phyloP scores from a whole-genome alignment of 1,139 yeast genomes.

The Blastobotrys apis region DNA sequence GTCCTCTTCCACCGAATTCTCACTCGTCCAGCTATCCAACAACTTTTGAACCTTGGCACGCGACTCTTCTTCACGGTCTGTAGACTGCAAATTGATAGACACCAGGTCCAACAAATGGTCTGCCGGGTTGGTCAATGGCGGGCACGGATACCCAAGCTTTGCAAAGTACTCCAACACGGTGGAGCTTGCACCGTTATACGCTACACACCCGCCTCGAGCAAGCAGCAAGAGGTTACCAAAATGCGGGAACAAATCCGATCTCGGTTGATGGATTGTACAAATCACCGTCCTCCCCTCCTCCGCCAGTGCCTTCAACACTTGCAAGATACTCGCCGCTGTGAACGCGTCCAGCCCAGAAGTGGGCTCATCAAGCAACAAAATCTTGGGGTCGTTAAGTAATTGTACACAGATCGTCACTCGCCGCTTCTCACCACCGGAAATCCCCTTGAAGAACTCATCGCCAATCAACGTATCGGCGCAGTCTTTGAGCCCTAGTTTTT shows the following conservation, averaged over 20 bases:
- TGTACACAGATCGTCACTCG: constrained; percentile 81
- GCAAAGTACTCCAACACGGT: constrained; percentile 51
- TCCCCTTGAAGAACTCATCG: constrained; percentile 63
- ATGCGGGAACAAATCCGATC: constrained; percentile 65
- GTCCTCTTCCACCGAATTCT: background rate
- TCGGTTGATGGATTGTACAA: constrained; percentile 81
- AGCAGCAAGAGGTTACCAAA: constrained; percentile 69
- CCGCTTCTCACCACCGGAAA: constrained; percentile 84
- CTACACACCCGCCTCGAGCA: constrained; percentile 53
- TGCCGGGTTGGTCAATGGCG: constrained; percentile 51
- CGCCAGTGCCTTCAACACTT: constrained; percentile 55
- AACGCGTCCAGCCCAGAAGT: constrained; percentile 84
- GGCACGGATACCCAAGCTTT: constrained; percentile 43
- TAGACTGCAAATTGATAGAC: constrained; percentile 54
- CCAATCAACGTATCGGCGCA: constrained; percentile 79
- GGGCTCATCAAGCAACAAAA: constrained; percentile 77
- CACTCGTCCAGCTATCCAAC: constrained; percentile 45
- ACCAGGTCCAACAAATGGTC: constrained; percentile 67
- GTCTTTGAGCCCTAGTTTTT: constrained; percentile 66
- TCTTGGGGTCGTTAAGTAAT: constrained; percentile 63
- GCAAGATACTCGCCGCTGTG: constrained; percentile 67
- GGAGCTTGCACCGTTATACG: constrained; percentile 52
- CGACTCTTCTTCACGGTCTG: constrained; percentile 44
- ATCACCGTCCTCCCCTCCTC: constrained; percentile 65
- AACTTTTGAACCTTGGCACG: constrained; percentile 44